Evolutionary conservation across 306 rosid species (phyloP).

Genomic region (Amphicarpaea edgeworthii): DNA sequence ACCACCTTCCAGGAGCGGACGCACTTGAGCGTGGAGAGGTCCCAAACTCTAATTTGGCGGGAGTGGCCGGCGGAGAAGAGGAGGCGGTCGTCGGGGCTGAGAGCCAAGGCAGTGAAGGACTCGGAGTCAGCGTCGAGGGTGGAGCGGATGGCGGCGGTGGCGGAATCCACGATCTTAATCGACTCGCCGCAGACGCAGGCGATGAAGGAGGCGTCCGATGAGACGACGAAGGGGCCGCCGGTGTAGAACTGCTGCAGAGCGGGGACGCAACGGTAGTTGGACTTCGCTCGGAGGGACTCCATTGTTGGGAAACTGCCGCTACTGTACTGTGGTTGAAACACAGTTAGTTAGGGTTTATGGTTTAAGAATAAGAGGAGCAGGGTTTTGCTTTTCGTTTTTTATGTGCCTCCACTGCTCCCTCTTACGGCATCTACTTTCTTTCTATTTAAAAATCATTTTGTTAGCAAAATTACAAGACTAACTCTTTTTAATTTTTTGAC

Average conservation of each 20-base stretch:
- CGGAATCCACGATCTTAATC: conserved; percentile 78
- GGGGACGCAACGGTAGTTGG: conserved; percentile 72
- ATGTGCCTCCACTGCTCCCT: too few species aligned
- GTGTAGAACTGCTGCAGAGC: conserved; percentile 84
- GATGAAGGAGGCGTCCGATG: conserved; percentile 82
- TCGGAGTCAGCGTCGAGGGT: conserved; percentile 82
- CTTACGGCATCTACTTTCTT: too few species aligned
- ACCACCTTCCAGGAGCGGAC: conserved; percentile 99
- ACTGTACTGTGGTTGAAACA: neutral
- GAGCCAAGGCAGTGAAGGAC: conserved; percentile 70
- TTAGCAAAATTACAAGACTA: too few species aligned
- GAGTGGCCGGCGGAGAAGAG: conserved; percentile 84
- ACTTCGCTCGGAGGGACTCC: conserved; percentile 67
- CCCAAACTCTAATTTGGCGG: conserved; percentile 91
- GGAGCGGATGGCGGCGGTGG: conserved; percentile 69
- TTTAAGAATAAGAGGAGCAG: conserved; percentile 18
- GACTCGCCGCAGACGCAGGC: conserved; percentile 80
- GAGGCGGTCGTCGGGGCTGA: conserved; percentile 71
- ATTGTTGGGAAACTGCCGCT: conserved; percentile 39
- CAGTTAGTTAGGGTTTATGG: conserved; percentile 40
- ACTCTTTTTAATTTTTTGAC: too few species aligned
- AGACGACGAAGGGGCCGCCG: conserved; percentile 83
- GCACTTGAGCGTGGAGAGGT: conserved; percentile 74
- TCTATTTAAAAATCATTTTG: too few species aligned
- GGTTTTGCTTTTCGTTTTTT: neutral